A percentile compares a stretch with the other conserved stretches of the same genome.
phyloP scores from a whole-genome alignment of 768 basidiomycete genomes.

The Gyrodon lividus region DNA sequence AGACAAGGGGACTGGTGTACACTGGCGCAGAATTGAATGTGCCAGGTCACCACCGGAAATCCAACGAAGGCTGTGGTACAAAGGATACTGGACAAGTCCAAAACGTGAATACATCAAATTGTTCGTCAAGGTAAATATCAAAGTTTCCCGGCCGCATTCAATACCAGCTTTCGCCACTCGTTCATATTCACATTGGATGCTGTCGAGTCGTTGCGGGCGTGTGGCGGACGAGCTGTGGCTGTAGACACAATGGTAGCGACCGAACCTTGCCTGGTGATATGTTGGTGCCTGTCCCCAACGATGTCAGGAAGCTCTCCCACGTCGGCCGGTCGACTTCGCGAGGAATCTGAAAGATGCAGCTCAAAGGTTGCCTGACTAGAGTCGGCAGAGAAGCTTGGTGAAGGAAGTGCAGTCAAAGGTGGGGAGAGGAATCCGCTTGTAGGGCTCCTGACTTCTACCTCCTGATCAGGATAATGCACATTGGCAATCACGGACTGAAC shows the following conservation, averaged over 20 bases:
- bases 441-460: neutral
- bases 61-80: neutral
- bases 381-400: conserved; percentile 1
- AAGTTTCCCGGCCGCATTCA: conserved; percentile 12
- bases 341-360: conserved; percentile 6
- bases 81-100: neutral
- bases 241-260: neutral
- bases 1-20: too few species aligned
- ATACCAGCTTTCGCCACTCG: conserved; percentile 15
- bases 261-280: neutral
- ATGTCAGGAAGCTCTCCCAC: conserved; percentile 6
- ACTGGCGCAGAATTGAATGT: too few species aligned
- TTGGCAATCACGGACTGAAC: conserved; percentile 4
- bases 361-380: conserved; percentile 4
- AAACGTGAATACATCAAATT: too few species aligned
- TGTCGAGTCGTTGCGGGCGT: conserved; percentile 9
- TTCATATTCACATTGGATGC: conserved; percentile 11
- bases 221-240: neutral
- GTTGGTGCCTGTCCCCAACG: neutral
- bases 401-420: conserved; percentile 6
- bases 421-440: conserved; percentile 1
- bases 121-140: neutral
- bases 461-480: conserved; percentile 2
- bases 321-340: neutral
- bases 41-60: too few species aligned